Base-by-base conservation (phyloP, 139 green algal genomes). In the Coccomyxa sp. region DNA sequence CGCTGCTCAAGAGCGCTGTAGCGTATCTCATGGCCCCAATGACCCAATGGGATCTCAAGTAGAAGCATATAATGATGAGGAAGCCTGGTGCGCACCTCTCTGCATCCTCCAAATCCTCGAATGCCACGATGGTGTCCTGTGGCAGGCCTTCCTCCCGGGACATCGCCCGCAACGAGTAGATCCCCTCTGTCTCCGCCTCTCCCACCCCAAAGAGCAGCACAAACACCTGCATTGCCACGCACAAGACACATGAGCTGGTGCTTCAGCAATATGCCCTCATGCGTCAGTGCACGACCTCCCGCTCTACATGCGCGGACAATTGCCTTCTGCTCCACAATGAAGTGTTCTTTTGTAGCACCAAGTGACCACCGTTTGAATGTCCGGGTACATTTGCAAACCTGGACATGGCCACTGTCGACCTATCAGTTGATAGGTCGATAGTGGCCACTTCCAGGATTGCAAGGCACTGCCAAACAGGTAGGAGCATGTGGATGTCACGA, bases 81-180 rank as follows among this genome's bases (percentile, higher is more conserved):
- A 77, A 38, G 68, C 68, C 25, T 77, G 68, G 60, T 10, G 15
- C 90, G 57, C 82, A 95, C 89, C 91, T 76, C 30, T 87, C n/a
- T 15, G 94, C 94, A 68, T 97, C 94, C 45, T 94, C 88, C 79
- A 91, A 83, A 17, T 68, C 81, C 82, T 94, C 90, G 89, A 97
- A 97, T 0, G 91, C 94, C 68, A 97, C 91, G 76, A 97, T 95
- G 16, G 94, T 97, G 88, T 97, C 94, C 21, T 92, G 83, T 0
- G 91, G 93, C 59, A 95, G 67, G 12, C 86, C 90, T 58, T 95
- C 92, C 10, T 84, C 85, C 15, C 82, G 81, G 21, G 84, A 81
- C 58, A 88, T 66, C 10, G 87, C 85, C 0, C 93, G 82, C 68
- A 97, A 82, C 1, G 89, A 93, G 90, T 97, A 97, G 81, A 97